Evolutionary conservation across 768 basidiomycete species (phyloP), one percentile per base, ranked within the genome.

Genomic region (Collybiopsis luxurians): DNA sequence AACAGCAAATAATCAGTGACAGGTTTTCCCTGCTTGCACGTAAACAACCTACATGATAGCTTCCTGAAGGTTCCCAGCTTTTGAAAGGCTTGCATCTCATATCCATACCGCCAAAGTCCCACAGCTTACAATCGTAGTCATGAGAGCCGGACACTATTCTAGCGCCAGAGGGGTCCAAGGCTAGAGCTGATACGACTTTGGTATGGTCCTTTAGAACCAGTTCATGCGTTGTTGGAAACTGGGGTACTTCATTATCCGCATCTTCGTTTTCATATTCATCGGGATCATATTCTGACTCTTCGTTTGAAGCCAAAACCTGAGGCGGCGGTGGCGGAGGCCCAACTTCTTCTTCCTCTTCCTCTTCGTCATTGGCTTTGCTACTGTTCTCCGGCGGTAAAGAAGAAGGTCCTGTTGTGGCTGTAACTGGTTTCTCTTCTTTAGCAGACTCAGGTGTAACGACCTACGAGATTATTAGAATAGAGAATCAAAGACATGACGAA

Each of bases 41-140:
- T 42, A 38, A 58, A 51, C 45, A 58, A 68, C 71, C 56, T 61
- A 95, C 94, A 73, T 95, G 87, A 72, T 97, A 97, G 64, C 87
- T 92, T 60, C 92, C 94, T 58, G 90, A 87, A 59, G 95, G 91
- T 69, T 99, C 97, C 86, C 91, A 98, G 62, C 84, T 91, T 75
- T 95, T 91, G 83, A 99, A 98, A 15, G 97, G 95, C 71, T 92
- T 92, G 71, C 88, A 86, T 61, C 85, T 76, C 60, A 79, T 76
- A 66, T 92, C 90, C 97, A 99, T 99, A 15, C 97, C 97, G 63
- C 96, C 96, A 72, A 98, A 98, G 72, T 99, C 97, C 95, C 96
- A 99, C 53, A 99, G 72, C 74, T 98, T 98, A 72, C 90, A 87
- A 71, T 99, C 97, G 67, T 98, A 98, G 70, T 99, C 97, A 73